These are phyloP conservation scores for Neobulgaria alba DNA, from an alignment of 2,329 filamentous ascomycete species.

Conservation along the genomic window DNA sequence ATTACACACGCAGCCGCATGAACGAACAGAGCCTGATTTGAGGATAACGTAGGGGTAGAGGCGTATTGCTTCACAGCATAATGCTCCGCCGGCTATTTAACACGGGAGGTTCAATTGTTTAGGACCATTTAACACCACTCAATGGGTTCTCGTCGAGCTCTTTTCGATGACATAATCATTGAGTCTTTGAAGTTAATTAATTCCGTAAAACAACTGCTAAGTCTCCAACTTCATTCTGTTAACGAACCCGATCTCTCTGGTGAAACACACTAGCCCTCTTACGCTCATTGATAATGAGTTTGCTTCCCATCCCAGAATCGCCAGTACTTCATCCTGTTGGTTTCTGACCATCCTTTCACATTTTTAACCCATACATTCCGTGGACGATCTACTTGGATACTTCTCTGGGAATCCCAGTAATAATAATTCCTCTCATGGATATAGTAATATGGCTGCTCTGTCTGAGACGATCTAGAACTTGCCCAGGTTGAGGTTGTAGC, in stretches of 20 bases:
- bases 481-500: slow-evolving; percentile 2
- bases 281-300: slow-evolving; percentile 6
- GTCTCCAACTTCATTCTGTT: neutral
- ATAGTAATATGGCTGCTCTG: slow-evolving; percentile 8
- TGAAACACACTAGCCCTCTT: neutral
- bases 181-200: neutral
- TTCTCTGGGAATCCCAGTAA: slow-evolving; percentile 4
- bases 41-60: no score
- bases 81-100: no score
- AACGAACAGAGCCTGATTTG: no score
- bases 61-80: no score
- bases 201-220: neutral
- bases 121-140: neutral
- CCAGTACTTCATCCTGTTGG: slow-evolving; percentile 4
- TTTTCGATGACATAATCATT: neutral
- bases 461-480: slow-evolving; percentile 4
- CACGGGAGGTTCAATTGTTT: neutral
- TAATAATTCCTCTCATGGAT: slow-evolving; percentile 3
- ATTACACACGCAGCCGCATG: no score
- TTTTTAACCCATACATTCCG: slow-evolving; percentile 9
- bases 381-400: slow-evolving; percentile 7
- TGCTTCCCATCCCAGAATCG: slow-evolving; percentile 7
- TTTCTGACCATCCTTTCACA: slow-evolving; percentile 6
- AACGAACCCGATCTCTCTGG: neutral
- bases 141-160: neutral